Percentiles rank a stretch among this genome's conserved stretches.
Conservation (phyloP, 225 moss, liverwort and hornwort genomes). For the Thuidium tamariscinum region DNA sequence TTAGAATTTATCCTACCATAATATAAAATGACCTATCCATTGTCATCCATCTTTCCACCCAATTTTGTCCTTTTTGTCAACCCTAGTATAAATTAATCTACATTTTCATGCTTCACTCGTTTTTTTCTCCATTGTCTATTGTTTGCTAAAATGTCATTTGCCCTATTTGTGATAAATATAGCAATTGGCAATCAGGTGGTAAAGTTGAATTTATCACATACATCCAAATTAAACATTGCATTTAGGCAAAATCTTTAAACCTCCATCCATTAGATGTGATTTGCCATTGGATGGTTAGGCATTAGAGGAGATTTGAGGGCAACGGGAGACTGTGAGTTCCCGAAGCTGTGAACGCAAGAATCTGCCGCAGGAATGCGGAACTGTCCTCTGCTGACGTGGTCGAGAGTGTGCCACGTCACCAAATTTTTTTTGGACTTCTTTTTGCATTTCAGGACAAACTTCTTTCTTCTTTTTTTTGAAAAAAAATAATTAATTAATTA, state of each 20-base stretch:
- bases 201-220: not conserved
- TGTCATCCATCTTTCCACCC: not conserved
- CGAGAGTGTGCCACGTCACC: too few species aligned
- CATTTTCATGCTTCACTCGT: not conserved
- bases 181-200: rapidly evolving
- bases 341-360: too few species aligned
- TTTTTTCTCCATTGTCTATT: rapidly evolving
- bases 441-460: too few species aligned
- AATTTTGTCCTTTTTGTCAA: not conserved
- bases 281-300: too few species aligned
- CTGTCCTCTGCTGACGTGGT: too few species aligned
- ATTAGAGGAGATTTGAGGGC: too few species aligned
- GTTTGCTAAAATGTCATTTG: rapidly evolving
- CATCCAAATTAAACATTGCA: not conserved
- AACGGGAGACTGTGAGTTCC: too few species aligned
- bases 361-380: too few species aligned
- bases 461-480: too few species aligned
- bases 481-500: too few species aligned
- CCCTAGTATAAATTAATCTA: not conserved
- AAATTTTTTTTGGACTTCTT: too few species aligned
- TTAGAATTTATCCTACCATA: not conserved
- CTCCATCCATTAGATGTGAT: rapidly evolving
- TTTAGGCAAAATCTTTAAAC: not conserved
- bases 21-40: not conserved
- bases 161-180: rapidly evolving